Conservation (phyloP, 164 flowering plant species). For the Stephania cephalantha region DNA sequence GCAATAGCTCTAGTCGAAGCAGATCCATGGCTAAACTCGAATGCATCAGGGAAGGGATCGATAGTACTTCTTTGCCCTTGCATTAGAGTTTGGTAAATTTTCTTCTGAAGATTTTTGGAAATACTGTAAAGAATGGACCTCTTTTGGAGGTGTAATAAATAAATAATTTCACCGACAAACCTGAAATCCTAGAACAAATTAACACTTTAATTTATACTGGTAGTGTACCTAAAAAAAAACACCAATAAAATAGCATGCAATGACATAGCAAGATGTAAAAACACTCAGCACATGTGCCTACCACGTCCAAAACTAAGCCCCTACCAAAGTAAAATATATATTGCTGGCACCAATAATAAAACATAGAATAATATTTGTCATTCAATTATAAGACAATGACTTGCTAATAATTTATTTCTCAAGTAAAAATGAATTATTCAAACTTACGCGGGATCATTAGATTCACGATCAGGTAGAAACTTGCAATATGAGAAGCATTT, state of each 20-base stretch:
- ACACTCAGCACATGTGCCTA: not conserved
- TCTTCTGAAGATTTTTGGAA: not conserved
- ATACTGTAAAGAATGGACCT: not conserved
- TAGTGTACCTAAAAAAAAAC: not conserved
- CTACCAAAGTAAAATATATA: too few relatives aligned
- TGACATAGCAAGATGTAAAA: not conserved
- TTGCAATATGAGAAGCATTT: too few relatives aligned
- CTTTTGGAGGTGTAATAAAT: not conserved
- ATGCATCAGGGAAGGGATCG: conserved; percentile 36
- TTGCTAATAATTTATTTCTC: too few relatives aligned
- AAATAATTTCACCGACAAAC: conserved; percentile 2
- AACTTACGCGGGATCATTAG: too few relatives aligned
- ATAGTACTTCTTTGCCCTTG: conserved; percentile 46
- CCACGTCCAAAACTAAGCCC: too few relatives aligned
- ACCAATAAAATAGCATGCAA: not conserved
- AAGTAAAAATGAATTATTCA: too few relatives aligned
- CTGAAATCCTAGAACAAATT: conserved; percentile 1
- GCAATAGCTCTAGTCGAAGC: conserved; percentile 27
- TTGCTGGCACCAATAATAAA: too few relatives aligned
- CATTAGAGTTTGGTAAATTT: conserved; percentile 25
- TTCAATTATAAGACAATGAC: too few relatives aligned
- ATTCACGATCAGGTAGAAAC: too few relatives aligned
- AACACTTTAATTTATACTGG: not conserved
- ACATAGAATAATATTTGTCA: too few relatives aligned
- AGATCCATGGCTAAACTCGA: conserved; percentile 50